phyloP scores from a whole-genome alignment of 1,139 yeast genomes.

The Hyphopichia burtonii region DNA sequence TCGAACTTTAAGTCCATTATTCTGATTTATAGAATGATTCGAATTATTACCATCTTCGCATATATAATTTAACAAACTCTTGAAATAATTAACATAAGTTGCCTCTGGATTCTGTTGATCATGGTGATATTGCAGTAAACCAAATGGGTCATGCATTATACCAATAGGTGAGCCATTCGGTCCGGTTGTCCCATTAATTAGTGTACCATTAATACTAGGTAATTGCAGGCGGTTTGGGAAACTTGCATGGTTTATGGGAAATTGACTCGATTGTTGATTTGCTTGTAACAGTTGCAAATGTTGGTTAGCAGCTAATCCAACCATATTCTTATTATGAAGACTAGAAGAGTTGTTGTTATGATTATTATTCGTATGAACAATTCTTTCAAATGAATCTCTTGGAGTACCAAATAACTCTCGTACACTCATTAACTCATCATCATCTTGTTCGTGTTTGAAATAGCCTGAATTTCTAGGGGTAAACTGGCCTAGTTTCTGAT shows the following conservation, averaged over 20 bases:
- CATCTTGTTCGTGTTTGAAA: conserved; percentile 16
- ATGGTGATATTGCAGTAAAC: conserved; percentile 24
- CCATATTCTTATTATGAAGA: not conserved
- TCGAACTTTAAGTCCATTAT: not conserved
- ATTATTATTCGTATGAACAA: conserved; percentile 15
- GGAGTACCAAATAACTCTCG: conserved; percentile 47
- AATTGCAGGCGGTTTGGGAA: conserved; percentile 7
- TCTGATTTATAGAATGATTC: not conserved
- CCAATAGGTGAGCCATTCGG: not conserved
- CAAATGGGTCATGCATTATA: conserved; percentile 19
- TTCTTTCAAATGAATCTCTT: conserved; percentile 37
- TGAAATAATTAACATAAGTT: conserved; percentile 36
- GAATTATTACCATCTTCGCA: conserved; percentile 27
- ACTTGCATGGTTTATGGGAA: conserved; percentile 2
- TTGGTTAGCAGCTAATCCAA: not conserved
- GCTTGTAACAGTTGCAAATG: not conserved
- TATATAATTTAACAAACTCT: conserved; percentile 35
- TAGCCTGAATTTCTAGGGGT: conserved; percentile 5
- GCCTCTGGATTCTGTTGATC: conserved; percentile 14
- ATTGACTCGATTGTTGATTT: not conserved
- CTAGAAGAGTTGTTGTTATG: conserved; percentile 7
- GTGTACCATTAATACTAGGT: conserved; percentile 3
- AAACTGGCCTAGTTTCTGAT: conserved; percentile 2
- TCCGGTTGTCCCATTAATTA: not conserved
- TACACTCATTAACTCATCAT: conserved; percentile 40